Base-by-base conservation (phyloP, 2,329 filamentous ascomycete species). In the Colletotrichum echinochloae region DNA sequence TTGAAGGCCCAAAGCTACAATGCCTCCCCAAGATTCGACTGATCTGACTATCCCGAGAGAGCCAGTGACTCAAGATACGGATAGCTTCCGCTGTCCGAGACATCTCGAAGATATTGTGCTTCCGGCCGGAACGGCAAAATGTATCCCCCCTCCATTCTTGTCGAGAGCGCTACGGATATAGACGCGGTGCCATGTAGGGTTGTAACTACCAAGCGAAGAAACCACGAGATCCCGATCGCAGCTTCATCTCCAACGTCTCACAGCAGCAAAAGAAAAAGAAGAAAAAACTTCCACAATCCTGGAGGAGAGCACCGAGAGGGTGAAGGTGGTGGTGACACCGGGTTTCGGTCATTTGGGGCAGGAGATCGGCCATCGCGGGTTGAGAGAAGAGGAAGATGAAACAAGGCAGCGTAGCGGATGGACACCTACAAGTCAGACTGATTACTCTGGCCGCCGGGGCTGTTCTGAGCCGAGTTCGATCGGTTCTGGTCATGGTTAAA, bases 401-500 rank as follows among this genome's bases (percentile, higher is more conserved):
- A 33, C 12, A 49, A 51, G 26, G 48, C 30, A 57, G 37, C 35
- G 56, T n/a, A 66, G 39, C 23, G 26, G 56, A 62, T 61, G 33
- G 59, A 33, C 48, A 84, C 84, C 79, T 83, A 87, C 85, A 81
- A 82, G 66, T 90, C 88, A 77, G 81, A 76, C 77, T 85, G 84
- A 70, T 77, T 77, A 44, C 30, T 66, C 62, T 70, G 61, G 30
- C 65, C 44, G n/a, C 65, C 49, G 5, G 65, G 69, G 54, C 57
- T 72, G 46, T 74, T 73, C 48, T 66, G 60, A 49, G 65, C 73
- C 37, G 72, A 70, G 44, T 77, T 81, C 66, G 78, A 83, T 81
- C 91, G 94, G 75, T 89, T 87, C 70, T 90, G 89, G 75, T 96
- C 93, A 82, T 97, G 94, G 78, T 94, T 96, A 83, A 97, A 97